Base-by-base conservation (phyloP, 352 stramenopile species). In the Phytophthora palmivora region DNA sequence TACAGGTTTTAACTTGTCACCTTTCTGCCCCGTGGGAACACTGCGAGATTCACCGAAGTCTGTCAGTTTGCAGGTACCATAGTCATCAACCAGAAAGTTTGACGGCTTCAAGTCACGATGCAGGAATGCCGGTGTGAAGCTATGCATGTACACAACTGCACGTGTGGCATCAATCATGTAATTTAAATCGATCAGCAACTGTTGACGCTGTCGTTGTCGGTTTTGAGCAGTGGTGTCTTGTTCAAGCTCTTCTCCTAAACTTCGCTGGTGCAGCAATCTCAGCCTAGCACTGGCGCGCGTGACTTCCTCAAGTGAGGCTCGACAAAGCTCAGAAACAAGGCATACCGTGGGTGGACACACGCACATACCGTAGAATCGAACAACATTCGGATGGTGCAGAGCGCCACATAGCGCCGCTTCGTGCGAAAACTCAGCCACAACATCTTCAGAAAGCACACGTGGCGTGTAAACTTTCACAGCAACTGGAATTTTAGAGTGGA, bases 311-410 rank as follows among this genome's bases (percentile, higher is more conserved):
- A 82, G 64, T 18, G 53, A 83, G 6, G 53, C 77, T 38, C 59
- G 67, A 36, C 77, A 94, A 18, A 84, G 53, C 62, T 88, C 75
- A 15, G 67, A 92, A 7, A 94, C 78, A 1, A 94, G 46, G 32
- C 81, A 91, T 28, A 94, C 86, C 10, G 83, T 91, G 1, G 85
- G 82, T 11, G 84, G 84, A 16, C 70, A 88, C 12, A 95, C 79
- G 45, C 87, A 95, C 78, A 95, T 89, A 19, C 84, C 87, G 42
- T 91, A 89, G 63, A 95, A 95, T 52, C 76, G 82, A 56, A 92
- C 79, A 39, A 95, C 85, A 59, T 95, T 95, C 1, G 87, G 82
- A 47, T 94, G 85, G 32, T 86, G 65, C 4, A 94, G 67, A 14
- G 82, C 73, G 6, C 80, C 78, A 56, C 82, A 95, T 7, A 95